A percentile compares a stretch with the other conserved stretches of the same genome.
Evolutionary conservation across 225 moss, liverwort and hornwort species (phyloP).

Genomic region (Climacium dendroides): DNA sequence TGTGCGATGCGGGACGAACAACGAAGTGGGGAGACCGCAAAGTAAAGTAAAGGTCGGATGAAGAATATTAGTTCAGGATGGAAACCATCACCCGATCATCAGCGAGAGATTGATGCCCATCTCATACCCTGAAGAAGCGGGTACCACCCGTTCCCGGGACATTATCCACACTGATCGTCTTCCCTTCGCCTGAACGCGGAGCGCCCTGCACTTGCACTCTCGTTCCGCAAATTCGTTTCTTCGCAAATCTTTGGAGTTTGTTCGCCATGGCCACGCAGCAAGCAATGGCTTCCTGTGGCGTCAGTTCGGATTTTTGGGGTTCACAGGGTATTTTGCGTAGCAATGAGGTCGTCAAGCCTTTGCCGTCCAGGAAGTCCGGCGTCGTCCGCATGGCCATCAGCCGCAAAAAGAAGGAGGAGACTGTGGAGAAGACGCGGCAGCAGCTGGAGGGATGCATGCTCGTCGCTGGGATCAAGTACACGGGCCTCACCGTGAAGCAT

Average conservation of each 20-base stretch:
- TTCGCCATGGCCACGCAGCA: conserved; percentile 34
- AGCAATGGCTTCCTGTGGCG: conserved; percentile 16
- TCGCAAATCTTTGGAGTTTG: neutral
- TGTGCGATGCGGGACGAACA: neutral
- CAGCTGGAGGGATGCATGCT: conserved; percentile 80
- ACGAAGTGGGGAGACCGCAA: too few species aligned
- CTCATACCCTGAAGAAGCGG: neutral
- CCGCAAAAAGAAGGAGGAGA: conserved; percentile 85
- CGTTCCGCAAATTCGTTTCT: neutral
- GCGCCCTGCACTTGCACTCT: neutral
- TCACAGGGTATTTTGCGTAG: conserved; percentile 3
- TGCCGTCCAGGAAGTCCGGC: neutral
- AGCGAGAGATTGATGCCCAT: neutral
- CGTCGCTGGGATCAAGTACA: conserved; percentile 75
- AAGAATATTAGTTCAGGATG: neutral
- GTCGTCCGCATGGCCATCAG: conserved; percentile 71
- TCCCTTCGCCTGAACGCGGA: neutral
- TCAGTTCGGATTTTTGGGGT: conserved; percentile 39
- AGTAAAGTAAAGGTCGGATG: neutral
- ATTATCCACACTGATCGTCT: conserved; percentile 9
- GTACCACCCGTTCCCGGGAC: neutral
- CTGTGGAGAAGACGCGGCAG: conserved; percentile 68
- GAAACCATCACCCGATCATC: neutral
- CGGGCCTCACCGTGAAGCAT: conserved; percentile 71
- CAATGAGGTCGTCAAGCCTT: neutral